Evolutionary conservation across 257 asterid genomes (phyloP), one percentile per base, ranked within the genome.

Genomic region (Nicotiana attenuata): DNA sequence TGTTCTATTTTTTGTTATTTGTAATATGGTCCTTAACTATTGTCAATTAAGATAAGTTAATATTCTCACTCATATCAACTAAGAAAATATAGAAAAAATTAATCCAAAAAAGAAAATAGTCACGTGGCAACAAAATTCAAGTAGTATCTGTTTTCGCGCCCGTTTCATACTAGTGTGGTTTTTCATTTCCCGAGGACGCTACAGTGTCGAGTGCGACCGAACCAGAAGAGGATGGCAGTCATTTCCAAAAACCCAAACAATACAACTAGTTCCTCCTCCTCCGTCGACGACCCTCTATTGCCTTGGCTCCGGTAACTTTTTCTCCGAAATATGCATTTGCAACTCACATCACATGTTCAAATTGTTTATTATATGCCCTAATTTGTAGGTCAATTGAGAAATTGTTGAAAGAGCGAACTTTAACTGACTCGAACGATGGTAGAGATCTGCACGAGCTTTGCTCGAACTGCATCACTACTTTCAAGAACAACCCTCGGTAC

Each of bases 401-500:
- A 78, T 85, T 86, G 41, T 11, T 91, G 83, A 87, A 55, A 64
- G 66, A 28, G 50, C 84, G 59, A 80, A 82, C 57, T 57, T 86
- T 88, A 69, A 38, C 61, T 22, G 82, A 84, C 24, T 82, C 76
- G 38, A 83, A 47, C 77, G 65, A 65, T 57, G 84, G 81, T 47
- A 41, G 66, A n/a, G 90, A 86, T 77, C 82, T 94, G 31, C 88
- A 90, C 24, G 88, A 71, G 76, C 90, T 91, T 63, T 77, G 89
- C 4, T 81, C 85, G 8, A 77, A 87, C 4, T 96, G 98, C 76
- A 88, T 94, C 57, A 53, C 81, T 76, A 86, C 85, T 35, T 94
- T 94, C 90, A 94, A 92, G 88, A 79, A 80, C 80, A 91, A 93
- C 81, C 88, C 89, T 69, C 97, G 90, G 47, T 96, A 91, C 83